Evolutionary conservation across 2,329 filamentous ascomycete species (phyloP).

Genomic region (Boeremia lycopersici): DNA sequence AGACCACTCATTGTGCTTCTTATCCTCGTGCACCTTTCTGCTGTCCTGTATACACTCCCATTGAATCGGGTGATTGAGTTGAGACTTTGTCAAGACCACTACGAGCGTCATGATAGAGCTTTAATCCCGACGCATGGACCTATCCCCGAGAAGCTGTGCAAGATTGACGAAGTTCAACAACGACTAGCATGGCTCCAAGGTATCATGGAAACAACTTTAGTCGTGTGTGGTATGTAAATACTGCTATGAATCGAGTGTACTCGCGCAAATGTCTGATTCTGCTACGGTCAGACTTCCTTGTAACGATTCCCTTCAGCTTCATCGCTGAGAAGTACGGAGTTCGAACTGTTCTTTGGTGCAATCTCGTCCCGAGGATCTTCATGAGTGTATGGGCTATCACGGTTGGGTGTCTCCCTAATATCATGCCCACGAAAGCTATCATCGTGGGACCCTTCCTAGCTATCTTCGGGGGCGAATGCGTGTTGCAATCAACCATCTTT

Average conservation of each 20-base stretch:
- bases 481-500: constrained; percentile 44
- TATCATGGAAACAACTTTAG: constrained; percentile 45
- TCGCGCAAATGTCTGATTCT: constrained; percentile 18
- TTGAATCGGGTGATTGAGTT: constrained; percentile 46
- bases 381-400: constrained; percentile 40
- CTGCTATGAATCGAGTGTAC: background rate
- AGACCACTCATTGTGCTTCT: constrained; percentile 41
- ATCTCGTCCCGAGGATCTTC: constrained; percentile 38
- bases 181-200: constrained; percentile 61
- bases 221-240: constrained; percentile 41
- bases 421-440: constrained; percentile 40
- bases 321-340: constrained; percentile 40
- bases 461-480: constrained; percentile 45
- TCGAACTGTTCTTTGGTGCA: constrained; percentile 39
- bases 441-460: constrained; percentile 39
- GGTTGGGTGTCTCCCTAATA: constrained; percentile 35
- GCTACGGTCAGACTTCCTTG: constrained; percentile 34
- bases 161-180: constrained; percentile 59
- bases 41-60: constrained; percentile 44
- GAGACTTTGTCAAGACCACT: constrained; percentile 57
- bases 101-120: constrained; percentile 50
- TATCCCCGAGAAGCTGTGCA: constrained; percentile 61
- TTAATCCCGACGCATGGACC: constrained; percentile 44
- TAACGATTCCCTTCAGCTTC: constrained; percentile 46
- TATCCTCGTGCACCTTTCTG: constrained; percentile 40